These are phyloP conservation scores for Adansonia madagascariensis DNA, from an alignment of 441 rosid genomes.

Conservation along the genomic window DNA sequence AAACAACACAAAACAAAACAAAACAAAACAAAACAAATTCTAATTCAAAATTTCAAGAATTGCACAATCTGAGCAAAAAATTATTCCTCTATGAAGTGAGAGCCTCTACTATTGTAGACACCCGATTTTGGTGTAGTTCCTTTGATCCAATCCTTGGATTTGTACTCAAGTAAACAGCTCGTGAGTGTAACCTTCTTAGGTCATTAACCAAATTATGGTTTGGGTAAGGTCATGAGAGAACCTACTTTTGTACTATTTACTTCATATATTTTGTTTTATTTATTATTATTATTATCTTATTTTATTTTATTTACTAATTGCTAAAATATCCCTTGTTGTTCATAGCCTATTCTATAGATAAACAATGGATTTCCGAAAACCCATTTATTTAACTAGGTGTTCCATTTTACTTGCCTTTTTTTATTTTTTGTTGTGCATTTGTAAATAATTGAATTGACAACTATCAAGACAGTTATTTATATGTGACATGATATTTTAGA, in stretches of 20 bases:
- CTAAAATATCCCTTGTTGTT: not conserved
- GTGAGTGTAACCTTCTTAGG: too few relatives aligned
- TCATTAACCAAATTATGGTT: too few relatives aligned
- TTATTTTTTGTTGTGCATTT: not conserved
- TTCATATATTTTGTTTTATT: too few relatives aligned
- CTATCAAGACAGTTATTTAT: not conserved
- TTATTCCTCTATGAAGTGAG: constrained; percentile 21
- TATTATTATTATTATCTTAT: too few relatives aligned
- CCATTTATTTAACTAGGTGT: not conserved
- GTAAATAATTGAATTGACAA: not conserved
- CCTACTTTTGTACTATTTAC: not conserved
- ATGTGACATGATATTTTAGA: not conserved
- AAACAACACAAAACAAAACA: constrained; percentile 30
- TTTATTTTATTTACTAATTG: not conserved
- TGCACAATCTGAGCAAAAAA: constrained; percentile 28
- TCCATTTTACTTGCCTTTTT: not conserved
- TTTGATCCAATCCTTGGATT: constrained; percentile 22
- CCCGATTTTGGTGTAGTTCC: too few relatives aligned
- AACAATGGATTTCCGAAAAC: not conserved
- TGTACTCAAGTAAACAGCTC: too few relatives aligned
- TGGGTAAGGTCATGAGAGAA: constrained; percentile 32
- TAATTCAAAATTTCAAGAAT: constrained; percentile 34
- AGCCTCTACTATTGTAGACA: constrained; percentile 19
- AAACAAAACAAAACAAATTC: not conserved
- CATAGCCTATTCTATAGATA: not conserved